phyloP scores from a whole-genome alignment of 2,329 filamentous ascomycete genomes.

The Pyricularia sp. region DNA sequence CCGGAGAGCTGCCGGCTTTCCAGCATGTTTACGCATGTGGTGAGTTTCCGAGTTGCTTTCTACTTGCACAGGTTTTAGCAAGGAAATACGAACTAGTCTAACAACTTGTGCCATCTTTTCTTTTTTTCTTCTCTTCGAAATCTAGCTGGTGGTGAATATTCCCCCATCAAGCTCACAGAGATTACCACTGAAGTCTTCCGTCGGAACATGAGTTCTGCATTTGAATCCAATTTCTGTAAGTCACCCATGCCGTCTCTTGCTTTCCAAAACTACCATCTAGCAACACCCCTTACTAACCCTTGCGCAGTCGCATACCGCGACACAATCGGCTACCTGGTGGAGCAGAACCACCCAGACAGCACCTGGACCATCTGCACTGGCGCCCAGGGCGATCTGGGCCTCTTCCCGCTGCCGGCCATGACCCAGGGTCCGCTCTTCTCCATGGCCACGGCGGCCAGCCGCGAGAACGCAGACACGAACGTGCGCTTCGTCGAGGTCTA shows the following conservation, averaged over 20 bases:
- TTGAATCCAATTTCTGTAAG: neutral
- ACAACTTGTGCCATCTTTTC: neutral
- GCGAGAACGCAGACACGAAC: conserved; percentile 19
- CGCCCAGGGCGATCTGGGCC: conserved; percentile 16
- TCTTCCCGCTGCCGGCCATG: conserved; percentile 15
- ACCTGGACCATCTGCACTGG: conserved; percentile 26
- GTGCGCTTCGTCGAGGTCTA: conserved; percentile 31
- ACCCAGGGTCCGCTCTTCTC: conserved; percentile 27
- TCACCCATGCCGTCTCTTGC: neutral
- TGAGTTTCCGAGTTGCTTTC: neutral
- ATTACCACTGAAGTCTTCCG: neutral
- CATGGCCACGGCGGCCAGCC: conserved; percentile 19
- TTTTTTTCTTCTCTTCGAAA: too few relatives aligned
- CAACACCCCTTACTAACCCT: neutral
- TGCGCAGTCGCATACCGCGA: conserved; percentile 18
- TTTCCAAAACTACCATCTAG: too few relatives aligned
- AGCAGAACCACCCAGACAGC: conserved; percentile 15
- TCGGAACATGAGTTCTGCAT: neutral
- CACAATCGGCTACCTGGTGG: conserved; percentile 21
- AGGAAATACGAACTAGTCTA: neutral
- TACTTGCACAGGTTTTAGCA: neutral
- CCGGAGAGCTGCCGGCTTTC: neutral
- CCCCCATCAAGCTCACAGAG: neutral
- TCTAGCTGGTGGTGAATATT: neutral
- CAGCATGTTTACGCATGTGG: neutral